Conservation (phyloP, 116 monocot genomes). For the Posidonia oceanica region DNA sequence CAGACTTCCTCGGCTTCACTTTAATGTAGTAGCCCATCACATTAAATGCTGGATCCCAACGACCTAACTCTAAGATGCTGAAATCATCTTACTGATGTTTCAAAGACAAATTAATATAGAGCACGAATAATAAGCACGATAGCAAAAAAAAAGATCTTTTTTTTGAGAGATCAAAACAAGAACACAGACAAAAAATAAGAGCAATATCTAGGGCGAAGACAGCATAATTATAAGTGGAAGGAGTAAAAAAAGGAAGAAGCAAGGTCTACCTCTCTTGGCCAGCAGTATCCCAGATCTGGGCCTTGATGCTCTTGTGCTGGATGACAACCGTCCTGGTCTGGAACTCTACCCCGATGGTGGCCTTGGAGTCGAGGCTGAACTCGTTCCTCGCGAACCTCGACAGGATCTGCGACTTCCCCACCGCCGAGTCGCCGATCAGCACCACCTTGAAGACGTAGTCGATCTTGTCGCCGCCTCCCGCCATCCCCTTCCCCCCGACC, state of each 20-base stretch:
- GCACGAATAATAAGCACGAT: too few relatives aligned
- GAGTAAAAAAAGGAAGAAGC: neutral
- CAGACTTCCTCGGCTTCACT: too few relatives aligned
- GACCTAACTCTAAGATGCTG: too few relatives aligned
- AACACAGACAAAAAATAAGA: neutral
- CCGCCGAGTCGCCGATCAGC: conserved; percentile 80
- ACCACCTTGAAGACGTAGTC: conserved; percentile 91
- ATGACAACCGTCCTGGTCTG: conserved; percentile 55
- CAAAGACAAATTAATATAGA: too few relatives aligned
- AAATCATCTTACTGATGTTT: too few relatives aligned
- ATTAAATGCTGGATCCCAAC: too few relatives aligned
- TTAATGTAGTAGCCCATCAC: too few relatives aligned
- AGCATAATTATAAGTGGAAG: neutral
- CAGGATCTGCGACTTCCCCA: conserved; percentile 82
- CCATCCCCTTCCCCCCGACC: neutral
- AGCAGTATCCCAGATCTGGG: conserved; percentile 94
- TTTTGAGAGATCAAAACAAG: neutral
- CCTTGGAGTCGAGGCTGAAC: conserved; percentile 70
- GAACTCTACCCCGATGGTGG: conserved; percentile 71
- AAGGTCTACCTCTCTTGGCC: conserved; percentile 65
- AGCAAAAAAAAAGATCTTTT: too few relatives aligned
- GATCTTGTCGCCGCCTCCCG: conserved; percentile 28
- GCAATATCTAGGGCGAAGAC: neutral
- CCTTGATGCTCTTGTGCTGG: conserved; percentile 71
- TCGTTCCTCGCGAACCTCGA: conserved; percentile 66